Base-by-base conservation (phyloP, 1,139 yeast genomes). In the Pneumocystis canis region DNA sequence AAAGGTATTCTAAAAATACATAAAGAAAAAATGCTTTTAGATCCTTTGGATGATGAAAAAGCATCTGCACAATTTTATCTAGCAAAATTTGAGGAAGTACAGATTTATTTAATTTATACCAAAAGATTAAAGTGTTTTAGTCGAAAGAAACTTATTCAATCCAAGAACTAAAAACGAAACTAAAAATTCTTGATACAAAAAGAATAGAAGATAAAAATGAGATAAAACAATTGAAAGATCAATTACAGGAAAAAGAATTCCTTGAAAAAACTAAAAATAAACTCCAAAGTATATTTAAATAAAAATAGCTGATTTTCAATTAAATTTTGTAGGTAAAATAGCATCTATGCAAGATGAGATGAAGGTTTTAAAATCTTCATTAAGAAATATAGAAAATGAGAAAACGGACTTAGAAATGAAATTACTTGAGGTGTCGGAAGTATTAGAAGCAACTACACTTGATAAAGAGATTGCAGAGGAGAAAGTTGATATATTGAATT, bases 391-490 rank as follows among this genome's bases (percentile, higher is more conserved):
- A 7, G 73, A 72, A 33, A 62, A 66, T 1, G 70, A 71, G 56
- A 71, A 75, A 28, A 71, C 71, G n/a, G 78, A 73, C 39, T 69
- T 76, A 18, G 69, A 68, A 31, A 78, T 75, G 40, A 69, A 66
- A 18, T 71, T 76, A 58, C 74, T 71, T 31, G 70, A 67, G 35
- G 69, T 71, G 18, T 74, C 79, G 16, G 82, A 81, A 58, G 72
- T 76, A 0, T 66, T 84, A 28, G 90, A 85, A 67, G 73, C 79
- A 70, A 70, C 80, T 0, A 72, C 79, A 0, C 75, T 83, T 1
- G 89, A 84, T 63, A 77, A 78, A 64, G 85, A 80, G 65, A 78
- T 78, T 69, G 75, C 82, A 2, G 76, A 76, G 35, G 79, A 76
- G 54, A 73, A 76, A 14, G 79, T 77, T 61, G 76, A 73, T 14